Conservation (phyloP, 2,329 filamentous ascomycete species). For the Gliomastix tumulicola region DNA sequence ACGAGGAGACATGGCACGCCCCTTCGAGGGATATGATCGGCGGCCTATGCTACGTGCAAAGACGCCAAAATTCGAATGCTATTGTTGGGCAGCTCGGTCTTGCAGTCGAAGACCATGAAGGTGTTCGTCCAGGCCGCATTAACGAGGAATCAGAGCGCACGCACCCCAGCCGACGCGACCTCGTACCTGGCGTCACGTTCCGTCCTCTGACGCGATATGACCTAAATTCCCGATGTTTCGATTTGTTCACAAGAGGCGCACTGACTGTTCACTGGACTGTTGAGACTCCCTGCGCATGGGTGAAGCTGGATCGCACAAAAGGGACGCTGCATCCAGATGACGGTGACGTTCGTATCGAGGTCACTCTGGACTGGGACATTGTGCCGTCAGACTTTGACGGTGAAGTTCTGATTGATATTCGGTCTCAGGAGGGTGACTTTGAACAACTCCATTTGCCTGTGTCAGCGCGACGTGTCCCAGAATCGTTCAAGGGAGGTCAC, state of each 20-base stretch:
- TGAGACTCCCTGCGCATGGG: conserved; percentile 37
- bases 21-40: conserved; percentile 46
- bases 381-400: conserved; percentile 27
- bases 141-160: conserved; percentile 47
- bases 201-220: conserved; percentile 54
- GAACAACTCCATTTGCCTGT: conserved; percentile 49
- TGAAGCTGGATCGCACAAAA: conserved; percentile 39
- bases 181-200: conserved; percentile 53
- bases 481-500: conserved; percentile 45
- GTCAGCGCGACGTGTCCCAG: conserved; percentile 36
- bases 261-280: conserved; percentile 44
- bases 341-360: conserved; percentile 8
- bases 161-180: conserved; percentile 27
- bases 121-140: conserved; percentile 33
- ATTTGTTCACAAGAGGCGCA: conserved; percentile 54
- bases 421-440: conserved; percentile 24
- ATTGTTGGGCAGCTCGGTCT: conserved; percentile 60
- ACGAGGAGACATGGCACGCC: conserved; percentile 47
- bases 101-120: conserved; percentile 58
- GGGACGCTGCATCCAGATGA: conserved; percentile 38
- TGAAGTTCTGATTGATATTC: conserved; percentile 18
- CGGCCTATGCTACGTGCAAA: conserved; percentile 46
- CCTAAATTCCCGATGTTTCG: conserved; percentile 49
- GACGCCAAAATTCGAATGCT: conserved; percentile 36
- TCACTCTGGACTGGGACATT: conserved; percentile 18